phyloP scores from a whole-genome alignment of 257 asterid species.

The Ilex aquifolium region DNA sequence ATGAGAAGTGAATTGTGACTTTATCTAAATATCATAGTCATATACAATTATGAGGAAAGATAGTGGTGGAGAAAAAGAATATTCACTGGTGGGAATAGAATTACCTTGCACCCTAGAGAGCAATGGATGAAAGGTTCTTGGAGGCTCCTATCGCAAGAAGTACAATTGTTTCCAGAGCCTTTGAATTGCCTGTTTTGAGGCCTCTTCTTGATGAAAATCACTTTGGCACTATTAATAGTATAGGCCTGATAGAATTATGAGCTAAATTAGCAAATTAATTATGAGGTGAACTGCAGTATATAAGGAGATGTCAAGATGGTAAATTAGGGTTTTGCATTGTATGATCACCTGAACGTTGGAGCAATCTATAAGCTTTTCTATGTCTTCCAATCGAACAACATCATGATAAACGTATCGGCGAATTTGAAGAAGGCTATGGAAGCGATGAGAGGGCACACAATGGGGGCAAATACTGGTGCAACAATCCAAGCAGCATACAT shows the following conservation, averaged over 20 bases:
- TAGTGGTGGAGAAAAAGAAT: neutral
- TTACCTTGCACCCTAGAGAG: constrained; percentile 94
- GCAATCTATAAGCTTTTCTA: constrained; percentile 85
- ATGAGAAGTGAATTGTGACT: neutral
- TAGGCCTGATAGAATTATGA: constrained; percentile 49
- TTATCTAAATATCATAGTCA: neutral
- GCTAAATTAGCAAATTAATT: constrained; percentile 4
- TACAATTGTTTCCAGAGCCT: constrained; percentile 86
- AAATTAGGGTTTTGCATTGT: neutral
- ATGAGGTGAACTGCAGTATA: too few species aligned
- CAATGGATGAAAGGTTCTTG: constrained; percentile 92
- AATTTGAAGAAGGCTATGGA: constrained; percentile 83
- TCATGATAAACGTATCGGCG: constrained; percentile 92
- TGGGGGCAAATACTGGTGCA: constrained; percentile 93
- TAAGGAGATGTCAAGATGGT: too few species aligned
- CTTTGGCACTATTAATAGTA: constrained; percentile 85
- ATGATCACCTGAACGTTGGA: constrained; percentile 68
- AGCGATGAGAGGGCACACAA: constrained; percentile 71
- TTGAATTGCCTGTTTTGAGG: constrained; percentile 91
- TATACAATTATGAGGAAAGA: neutral
- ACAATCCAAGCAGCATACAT: constrained; percentile 84
- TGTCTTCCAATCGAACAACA: constrained; percentile 87
- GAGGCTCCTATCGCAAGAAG: constrained; percentile 85
- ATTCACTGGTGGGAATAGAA: neutral
- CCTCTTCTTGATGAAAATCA: constrained; percentile 81